Evolutionary conservation across 148 eudicot genomes (phyloP).

Genomic region (Heliosperma pusillum): DNA sequence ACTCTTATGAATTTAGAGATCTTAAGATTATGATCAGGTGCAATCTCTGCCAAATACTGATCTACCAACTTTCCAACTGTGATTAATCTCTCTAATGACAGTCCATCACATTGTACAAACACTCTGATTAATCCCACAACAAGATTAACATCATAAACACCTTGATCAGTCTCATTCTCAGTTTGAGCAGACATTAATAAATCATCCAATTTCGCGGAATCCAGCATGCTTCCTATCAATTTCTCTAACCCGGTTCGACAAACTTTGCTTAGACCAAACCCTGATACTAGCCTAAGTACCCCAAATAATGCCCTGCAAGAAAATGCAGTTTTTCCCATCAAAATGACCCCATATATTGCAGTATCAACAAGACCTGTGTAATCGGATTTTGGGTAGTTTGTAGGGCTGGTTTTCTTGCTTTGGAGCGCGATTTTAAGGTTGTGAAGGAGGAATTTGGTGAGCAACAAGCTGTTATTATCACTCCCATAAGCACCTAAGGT

Average conservation of each 20-base stretch:
- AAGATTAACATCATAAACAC: constrained; percentile 78
- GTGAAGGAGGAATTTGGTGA: constrained; percentile 67
- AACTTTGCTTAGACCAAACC: constrained; percentile 46
- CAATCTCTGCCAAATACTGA: constrained; percentile 72
- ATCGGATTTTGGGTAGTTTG: constrained; percentile 25
- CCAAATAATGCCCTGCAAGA: constrained; percentile 64
- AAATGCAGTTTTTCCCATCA: constrained; percentile 47
- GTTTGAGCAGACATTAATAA: constrained; percentile 39
- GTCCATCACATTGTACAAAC: constrained; percentile 47
- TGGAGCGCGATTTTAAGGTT: constrained; percentile 48
- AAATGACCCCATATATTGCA: constrained; percentile 56
- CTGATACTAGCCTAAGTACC: constrained; percentile 48
- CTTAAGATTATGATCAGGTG: constrained; percentile 71
- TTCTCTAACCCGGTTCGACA: constrained; percentile 48
- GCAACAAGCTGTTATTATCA: constrained; percentile 52
- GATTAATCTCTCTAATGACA: constrained; percentile 37
- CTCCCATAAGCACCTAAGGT: constrained; percentile 54
- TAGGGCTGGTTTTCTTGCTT: neutral
- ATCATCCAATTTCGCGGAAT: constrained; percentile 69
- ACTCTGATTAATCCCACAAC: constrained; percentile 61
- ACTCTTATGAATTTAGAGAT: constrained; percentile 64
- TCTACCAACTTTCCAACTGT: constrained; percentile 64
- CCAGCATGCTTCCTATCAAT: constrained; percentile 57
- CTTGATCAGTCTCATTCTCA: constrained; percentile 20
- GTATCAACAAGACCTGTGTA: constrained; percentile 59